phyloP scores from a whole-genome alignment of 441 rosid species.

The Dalechampia spathulata region DNA sequence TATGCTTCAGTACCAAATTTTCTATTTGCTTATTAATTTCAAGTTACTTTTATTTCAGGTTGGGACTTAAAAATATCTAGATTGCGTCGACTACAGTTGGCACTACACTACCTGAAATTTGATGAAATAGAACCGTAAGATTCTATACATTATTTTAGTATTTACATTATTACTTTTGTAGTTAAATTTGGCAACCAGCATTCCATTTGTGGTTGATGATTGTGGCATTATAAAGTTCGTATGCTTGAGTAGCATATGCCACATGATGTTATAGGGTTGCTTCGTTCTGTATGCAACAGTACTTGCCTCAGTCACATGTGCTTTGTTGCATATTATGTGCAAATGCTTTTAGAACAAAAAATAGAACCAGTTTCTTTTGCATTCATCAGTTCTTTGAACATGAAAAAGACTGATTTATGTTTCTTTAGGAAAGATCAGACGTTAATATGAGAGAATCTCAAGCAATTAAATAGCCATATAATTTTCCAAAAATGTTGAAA shows the following conservation, averaged over 20 bases:
- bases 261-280: not conserved
- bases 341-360: too few species aligned
- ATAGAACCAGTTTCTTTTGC: too few species aligned
- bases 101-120: slow-evolving; percentile 76
- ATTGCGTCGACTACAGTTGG: slow-evolving; percentile 71
- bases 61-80: slow-evolving; percentile 83
- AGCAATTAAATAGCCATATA: too few species aligned
- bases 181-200: too few species aligned
- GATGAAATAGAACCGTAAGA: slow-evolving; percentile 86
- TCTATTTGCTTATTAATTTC: slow-evolving; percentile 15
- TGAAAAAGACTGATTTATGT: too few species aligned
- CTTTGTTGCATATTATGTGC: too few species aligned
- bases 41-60: slow-evolving; percentile 44
- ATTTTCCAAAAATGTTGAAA: not conserved
- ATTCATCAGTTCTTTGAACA: too few species aligned
- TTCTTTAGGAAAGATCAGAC: too few species aligned
- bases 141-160: slow-evolving; percentile 15
- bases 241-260: not conserved
- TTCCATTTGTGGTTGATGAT: not conserved
- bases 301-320: not conserved
- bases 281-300: not conserved
- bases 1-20: slow-evolving; percentile 8
- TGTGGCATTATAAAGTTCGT: not conserved
- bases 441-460: too few species aligned
- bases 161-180: slow-evolving; percentile 7